phyloP scores from a whole-genome alignment of 805 yeast genomes.

The Clavispora phyllophila region DNA sequence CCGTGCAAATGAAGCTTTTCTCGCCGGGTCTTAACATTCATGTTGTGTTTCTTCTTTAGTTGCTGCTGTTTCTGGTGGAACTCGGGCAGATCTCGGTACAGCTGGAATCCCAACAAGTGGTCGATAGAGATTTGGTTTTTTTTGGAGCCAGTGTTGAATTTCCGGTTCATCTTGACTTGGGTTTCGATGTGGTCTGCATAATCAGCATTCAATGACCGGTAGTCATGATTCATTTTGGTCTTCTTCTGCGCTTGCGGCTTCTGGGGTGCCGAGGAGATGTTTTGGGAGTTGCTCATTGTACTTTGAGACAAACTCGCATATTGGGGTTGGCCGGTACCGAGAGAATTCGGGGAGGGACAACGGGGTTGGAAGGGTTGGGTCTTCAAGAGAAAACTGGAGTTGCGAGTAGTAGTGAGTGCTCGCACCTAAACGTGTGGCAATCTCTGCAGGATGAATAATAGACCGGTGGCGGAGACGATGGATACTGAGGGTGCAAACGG shows the following conservation, averaged over 20 bases:
- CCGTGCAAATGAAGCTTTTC: constrained; percentile 50
- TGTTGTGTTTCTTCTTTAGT: neutral
- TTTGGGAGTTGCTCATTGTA: constrained; percentile 2
- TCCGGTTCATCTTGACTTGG: constrained; percentile 5
- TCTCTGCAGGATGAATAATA: neutral
- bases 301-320: constrained; percentile 1
- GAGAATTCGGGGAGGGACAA: neutral
- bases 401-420: neutral
- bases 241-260: neutral
- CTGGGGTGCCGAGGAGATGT: neutral
- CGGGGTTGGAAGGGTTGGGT: neutral
- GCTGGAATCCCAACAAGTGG: constrained; percentile 58
- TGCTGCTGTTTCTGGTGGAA: constrained; percentile 20
- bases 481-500: too few relatives aligned
- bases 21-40: constrained; percentile 3
- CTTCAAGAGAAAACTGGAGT: neutral
- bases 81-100: constrained; percentile 36
- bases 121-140: constrained; percentile 51
- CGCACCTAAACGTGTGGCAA: neutral
- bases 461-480: neutral
- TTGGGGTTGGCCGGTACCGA: neutral
- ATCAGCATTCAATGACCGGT: constrained; percentile 3
- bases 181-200: constrained; percentile 5
- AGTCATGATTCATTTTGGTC: neutral
- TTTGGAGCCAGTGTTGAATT: constrained; percentile 22